These are phyloP conservation scores for Talaromyces sp. DNA, from an alignment of 2,329 filamentous ascomycete genomes.

Conservation along the genomic window DNA sequence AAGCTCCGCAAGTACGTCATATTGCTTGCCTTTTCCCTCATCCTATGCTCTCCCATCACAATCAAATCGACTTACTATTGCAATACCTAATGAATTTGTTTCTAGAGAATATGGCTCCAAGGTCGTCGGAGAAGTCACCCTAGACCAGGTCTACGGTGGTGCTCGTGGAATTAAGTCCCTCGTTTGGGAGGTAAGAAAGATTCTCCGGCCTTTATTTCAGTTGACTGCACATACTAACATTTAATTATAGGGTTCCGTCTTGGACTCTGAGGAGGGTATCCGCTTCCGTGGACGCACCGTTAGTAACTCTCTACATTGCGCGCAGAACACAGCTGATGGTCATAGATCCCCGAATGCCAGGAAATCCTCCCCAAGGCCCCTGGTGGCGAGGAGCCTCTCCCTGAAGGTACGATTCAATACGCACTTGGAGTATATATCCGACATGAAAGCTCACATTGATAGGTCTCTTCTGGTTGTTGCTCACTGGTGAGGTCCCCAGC, in stretches of 20 bases:
- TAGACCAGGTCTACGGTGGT: constrained; percentile 99
- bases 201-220: background rate
- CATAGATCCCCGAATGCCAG: constrained; percentile 92
- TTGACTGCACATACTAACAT: background rate
- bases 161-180: constrained; percentile 98
- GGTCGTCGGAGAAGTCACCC: constrained; percentile 94
- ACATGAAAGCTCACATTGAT: background rate
- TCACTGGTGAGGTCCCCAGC: constrained; percentile 94
- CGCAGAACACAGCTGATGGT: constrained; percentile 24
- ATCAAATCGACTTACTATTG: background rate
- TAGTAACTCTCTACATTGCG: constrained; percentile 27
- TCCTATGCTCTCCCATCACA: background rate
- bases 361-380: constrained; percentile 94
- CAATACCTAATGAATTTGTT: background rate
- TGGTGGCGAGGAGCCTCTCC: constrained; percentile 93
- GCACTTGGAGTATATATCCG: background rate
- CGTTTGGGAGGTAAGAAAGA: constrained; percentile 76
- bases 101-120: constrained; percentile 87
- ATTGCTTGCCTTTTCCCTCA: background rate
- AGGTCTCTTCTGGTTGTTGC: constrained; percentile 98
- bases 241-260: constrained; percentile 68
- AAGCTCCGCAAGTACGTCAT: constrained; percentile 81
- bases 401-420: constrained; percentile 64
- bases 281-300: constrained; percentile 96
- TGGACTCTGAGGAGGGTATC: constrained; percentile 98